phyloP scores from a whole-genome alignment of 2,329 filamentous ascomycete species.

The Diaporthe citri region DNA sequence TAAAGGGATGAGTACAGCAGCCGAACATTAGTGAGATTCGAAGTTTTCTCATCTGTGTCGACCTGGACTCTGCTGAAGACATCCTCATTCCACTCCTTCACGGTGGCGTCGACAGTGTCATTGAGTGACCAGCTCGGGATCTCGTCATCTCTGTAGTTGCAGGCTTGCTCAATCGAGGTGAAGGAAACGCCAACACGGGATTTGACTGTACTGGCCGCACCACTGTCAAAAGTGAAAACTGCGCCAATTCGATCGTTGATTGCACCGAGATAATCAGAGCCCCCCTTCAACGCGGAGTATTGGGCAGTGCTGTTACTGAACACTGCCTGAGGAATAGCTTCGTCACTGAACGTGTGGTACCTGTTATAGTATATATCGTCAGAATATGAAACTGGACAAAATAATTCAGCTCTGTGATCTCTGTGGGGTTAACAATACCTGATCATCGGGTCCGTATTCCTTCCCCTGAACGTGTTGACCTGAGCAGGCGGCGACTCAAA shows the following conservation, averaged over 20 bases:
- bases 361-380: not conserved
- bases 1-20: slow-evolving; percentile 71
- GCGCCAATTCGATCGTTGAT: slow-evolving; percentile 60
- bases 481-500: slow-evolving; percentile 53
- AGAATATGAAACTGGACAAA: slow-evolving; percentile 54
- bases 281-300: slow-evolving; percentile 47
- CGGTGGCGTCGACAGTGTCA: slow-evolving; percentile 54
- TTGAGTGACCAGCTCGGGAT: slow-evolving; percentile 57
- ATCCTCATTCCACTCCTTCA: slow-evolving; percentile 59
- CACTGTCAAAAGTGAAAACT: slow-evolving; percentile 60
- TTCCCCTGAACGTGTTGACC: slow-evolving; percentile 54
- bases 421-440: slow-evolving; percentile 53
- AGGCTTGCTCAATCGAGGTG: slow-evolving; percentile 61
- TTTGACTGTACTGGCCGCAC: slow-evolving; percentile 53
- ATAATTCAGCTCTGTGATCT: slow-evolving; percentile 64
- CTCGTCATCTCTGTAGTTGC: slow-evolving; percentile 59
- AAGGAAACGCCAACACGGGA: slow-evolving; percentile 66
- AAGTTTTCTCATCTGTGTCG: slow-evolving; percentile 46
- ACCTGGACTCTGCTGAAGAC: slow-evolving; percentile 59
- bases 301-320: slow-evolving; percentile 24
- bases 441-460: slow-evolving; percentile 60
- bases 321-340: slow-evolving; percentile 28
- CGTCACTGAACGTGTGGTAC: slow-evolving; percentile 35
- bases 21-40: slow-evolving; percentile 61
- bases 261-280: slow-evolving; percentile 42